These are phyloP conservation scores for Cichorium intybus DNA, from an alignment of 140 eudicot species.

Conservation along the genomic window DNA sequence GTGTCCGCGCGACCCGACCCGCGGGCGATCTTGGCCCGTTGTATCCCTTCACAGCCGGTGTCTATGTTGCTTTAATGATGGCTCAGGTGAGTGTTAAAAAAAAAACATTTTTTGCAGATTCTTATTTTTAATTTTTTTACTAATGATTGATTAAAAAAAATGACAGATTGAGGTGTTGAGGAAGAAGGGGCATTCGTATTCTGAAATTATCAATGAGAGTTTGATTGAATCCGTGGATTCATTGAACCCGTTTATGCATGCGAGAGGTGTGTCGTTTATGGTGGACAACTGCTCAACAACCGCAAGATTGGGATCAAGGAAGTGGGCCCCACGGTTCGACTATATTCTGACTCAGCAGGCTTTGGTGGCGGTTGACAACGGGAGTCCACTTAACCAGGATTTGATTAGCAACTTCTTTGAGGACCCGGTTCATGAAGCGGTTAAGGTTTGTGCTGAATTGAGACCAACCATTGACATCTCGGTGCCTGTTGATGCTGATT, in stretches of 20 bases:
- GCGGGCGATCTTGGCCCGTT: constrained; percentile 92
- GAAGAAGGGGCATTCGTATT: constrained; percentile 95
- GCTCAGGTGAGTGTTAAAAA: constrained; percentile 86
- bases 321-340: constrained; percentile 98
- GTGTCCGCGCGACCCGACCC: constrained; percentile 73
- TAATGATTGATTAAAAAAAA: background rate
- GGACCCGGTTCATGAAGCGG: constrained; percentile 90
- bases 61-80: constrained; percentile 95
- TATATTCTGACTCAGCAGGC: constrained; percentile 93
- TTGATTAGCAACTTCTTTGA: constrained; percentile 88
- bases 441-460: constrained; percentile 87
- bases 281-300: constrained; percentile 98
- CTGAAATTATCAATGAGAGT: constrained; percentile 94
- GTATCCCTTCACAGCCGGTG: constrained; percentile 97
- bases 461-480: constrained; percentile 98
- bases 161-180: constrained; percentile 82
- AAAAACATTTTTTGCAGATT: too few species aligned
- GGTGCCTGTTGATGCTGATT: constrained; percentile 90
- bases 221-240: constrained; percentile 95
- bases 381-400: constrained; percentile 70
- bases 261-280: constrained; percentile 98
- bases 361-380: constrained; percentile 80
- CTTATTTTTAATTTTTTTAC: background rate
- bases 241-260: constrained; percentile 96
- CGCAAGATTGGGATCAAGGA: constrained; percentile 89